Evolutionary conservation across 805 yeast species (phyloP).

Genomic region (Ogataea henricii): DNA sequence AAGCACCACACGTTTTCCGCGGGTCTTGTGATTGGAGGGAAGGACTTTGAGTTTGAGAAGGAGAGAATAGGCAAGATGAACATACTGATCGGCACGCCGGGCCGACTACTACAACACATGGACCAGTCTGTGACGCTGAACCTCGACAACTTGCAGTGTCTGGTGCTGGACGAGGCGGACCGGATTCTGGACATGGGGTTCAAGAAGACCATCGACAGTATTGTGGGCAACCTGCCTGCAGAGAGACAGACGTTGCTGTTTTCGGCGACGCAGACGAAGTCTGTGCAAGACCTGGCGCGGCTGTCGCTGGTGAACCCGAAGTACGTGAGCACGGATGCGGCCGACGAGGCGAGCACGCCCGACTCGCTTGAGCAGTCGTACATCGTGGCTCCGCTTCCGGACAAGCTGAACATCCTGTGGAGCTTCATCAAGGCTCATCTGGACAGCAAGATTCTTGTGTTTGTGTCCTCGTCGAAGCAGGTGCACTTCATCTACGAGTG

Average conservation of each 20-base stretch:
- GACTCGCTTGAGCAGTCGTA: conserved; percentile 83
- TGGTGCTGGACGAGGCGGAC: conserved; percentile 91
- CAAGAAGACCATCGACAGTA: conserved; percentile 77
- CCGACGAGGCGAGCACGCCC: conserved; percentile 57
- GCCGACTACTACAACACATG: conserved; percentile 85
- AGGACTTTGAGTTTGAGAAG: conserved; percentile 77
- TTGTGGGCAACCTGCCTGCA: conserved; percentile 73
- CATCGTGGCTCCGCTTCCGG: conserved; percentile 67
- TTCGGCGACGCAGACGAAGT: conserved; percentile 88
- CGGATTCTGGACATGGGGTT: conserved; percentile 94
- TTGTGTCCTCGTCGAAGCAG: conserved; percentile 85
- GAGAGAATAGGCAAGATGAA: conserved; percentile 80
- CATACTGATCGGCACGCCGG: conserved; percentile 89
- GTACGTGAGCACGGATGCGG: conserved; percentile 49
- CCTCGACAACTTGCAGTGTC: conserved; percentile 68
- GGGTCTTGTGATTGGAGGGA: conserved; percentile 92
- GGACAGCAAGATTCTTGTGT: conserved; percentile 77
- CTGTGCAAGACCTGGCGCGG: conserved; percentile 80
- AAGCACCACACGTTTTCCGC: conserved; percentile 75
- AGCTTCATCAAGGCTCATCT: conserved; percentile 83
- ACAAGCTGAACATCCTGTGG: conserved; percentile 84
- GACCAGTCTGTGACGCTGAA: conserved; percentile 86
- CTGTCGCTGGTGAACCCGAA: conserved; percentile 66
- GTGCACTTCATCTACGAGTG: conserved; percentile 88
- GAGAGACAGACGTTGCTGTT: conserved; percentile 81